Evolutionary conservation across 495 filamentous ascomycete species (phyloP).

Genomic region (Penicillium herquei): DNA sequence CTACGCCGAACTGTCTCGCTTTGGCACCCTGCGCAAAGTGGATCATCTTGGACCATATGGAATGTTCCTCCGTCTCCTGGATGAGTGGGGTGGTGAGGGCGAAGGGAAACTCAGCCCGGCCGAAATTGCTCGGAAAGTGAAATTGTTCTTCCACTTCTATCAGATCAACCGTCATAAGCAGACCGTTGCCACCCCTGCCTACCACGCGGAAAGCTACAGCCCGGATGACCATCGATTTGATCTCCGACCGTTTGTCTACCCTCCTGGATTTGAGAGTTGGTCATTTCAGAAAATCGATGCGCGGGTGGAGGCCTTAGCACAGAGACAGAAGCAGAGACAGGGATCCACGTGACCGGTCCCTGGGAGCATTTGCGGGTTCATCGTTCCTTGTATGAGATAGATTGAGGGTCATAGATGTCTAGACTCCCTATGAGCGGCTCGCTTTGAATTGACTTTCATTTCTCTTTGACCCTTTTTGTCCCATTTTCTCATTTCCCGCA

Average conservation of each 20-base stretch:
- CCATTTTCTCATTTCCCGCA: not conserved
- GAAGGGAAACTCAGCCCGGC: constrained; percentile 9
- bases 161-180: constrained; percentile 15
- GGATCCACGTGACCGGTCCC: not conserved
- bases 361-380: too few relatives aligned
- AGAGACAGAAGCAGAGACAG: constrained; percentile 8
- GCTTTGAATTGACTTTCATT: not conserved
- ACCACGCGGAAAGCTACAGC: constrained; percentile 13
- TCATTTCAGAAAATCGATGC: constrained; percentile 11
- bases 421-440: too few relatives aligned
- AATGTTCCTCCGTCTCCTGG: constrained; percentile 11
- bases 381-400: too few relatives aligned
- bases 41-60: constrained; percentile 11
- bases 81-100: constrained; percentile 11
- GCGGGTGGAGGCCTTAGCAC: constrained; percentile 8
- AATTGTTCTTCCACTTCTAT: constrained; percentile 14
- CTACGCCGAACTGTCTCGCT: constrained; percentile 10
- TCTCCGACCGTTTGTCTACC: constrained; percentile 11
- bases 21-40: constrained; percentile 9
- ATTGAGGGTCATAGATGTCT: too few relatives aligned
- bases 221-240: constrained; percentile 13
- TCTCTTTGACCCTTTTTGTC: not conserved
- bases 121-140: constrained; percentile 11
- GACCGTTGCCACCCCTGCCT: constrained; percentile 10
- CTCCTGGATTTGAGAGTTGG: constrained; percentile 13